Base-by-base conservation (phyloP, 352 stramenopile genomes). In the Globisporangium barbulae region DNA sequence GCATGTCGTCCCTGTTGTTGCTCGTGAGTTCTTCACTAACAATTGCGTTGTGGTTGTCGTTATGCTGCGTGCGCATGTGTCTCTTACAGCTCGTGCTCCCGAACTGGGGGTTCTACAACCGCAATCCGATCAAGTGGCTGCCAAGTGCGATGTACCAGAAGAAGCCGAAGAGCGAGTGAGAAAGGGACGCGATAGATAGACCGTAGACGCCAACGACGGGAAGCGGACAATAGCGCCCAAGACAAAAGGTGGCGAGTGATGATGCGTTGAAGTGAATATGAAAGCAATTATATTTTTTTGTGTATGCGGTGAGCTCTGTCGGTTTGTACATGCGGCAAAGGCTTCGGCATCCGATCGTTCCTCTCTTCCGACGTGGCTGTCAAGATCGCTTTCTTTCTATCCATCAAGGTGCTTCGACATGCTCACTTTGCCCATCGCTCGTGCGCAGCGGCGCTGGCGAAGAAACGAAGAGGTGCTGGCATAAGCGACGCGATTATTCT, bases 71-170 rank as follows among this genome's bases (percentile, higher is more conserved):
- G 30, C 50, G 3, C 54, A 8, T 22, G 15, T 59, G 15, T 59
- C 13, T 39, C 13, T 2, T 19, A 17, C 28, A 93, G 84, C 61
- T 92, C 44, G 74, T 91, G 59, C 67, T 95, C 39, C 86, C 86
- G 0, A 84, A 95, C 69, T 95, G 86, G 86, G 74, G 78, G 6
- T 83, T 93, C 45, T 95, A 90, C 79, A 95, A 93, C 68, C 79
- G 78, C 54, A 76, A 93, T 62, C 81, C 83, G 21, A 89, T 95
- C 70, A 83, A 91, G 72, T 95, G 86, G 86, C 70, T 82, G 52
- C 61, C 84, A 19, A 92, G 78, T 64, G 72, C 81, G 59, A 93
- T 90, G 82, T 90, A 90, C 71, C 74, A 85, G 57, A 83, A 82
- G 67, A 85, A 83, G 64, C 72, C 70, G 44, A 69, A 88, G 75